A percentile compares a stretch with the other conserved stretches of the same genome.
phyloP scores from a whole-genome alignment of 345 rosid genomes.

The Citrus trifoliata region DNA sequence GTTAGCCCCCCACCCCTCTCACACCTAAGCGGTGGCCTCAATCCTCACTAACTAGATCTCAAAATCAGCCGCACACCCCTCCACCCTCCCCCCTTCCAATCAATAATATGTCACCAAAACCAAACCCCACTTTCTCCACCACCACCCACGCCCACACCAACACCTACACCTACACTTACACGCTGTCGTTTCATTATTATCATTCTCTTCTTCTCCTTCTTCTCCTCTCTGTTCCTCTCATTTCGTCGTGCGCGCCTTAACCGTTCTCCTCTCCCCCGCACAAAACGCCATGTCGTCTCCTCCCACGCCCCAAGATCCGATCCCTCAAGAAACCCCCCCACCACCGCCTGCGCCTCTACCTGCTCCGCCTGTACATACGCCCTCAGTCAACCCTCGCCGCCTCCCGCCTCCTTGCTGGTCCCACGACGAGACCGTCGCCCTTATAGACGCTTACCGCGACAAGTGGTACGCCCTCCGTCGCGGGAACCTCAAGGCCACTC shows the following conservation, averaged over 20 bases:
- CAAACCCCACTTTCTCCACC: conserved; percentile 37
- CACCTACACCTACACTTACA: no score
- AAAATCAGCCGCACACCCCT: conserved; percentile 57
- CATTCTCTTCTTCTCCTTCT: not conserved
- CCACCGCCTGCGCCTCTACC: conserved; percentile 17
- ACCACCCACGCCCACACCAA: conserved; percentile 7
- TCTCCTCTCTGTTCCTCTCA: not conserved
- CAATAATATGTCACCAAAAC: conserved; percentile 48
- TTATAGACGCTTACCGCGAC: conserved; percentile 81
- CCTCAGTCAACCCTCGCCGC: conserved; percentile 57
- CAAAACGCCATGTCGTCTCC: conserved; percentile 13
- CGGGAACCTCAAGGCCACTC: conserved; percentile 84
- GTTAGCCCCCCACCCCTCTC: conserved; percentile 26
- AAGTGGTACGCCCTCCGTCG: conserved; percentile 91
- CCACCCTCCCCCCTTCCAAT: conserved; percentile 19
- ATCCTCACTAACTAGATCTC: conserved; percentile 36
- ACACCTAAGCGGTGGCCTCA: conserved; percentile 42
- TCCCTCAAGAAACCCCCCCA: conserved; percentile 9
- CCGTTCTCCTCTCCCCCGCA: conserved; percentile 25
- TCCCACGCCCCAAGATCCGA: conserved; percentile 10
- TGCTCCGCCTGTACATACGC: conserved; percentile 8
- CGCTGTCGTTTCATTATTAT: not conserved
- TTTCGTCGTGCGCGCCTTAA: not conserved
- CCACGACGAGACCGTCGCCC: conserved; percentile 73
- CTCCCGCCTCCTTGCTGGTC: conserved; percentile 98